Evolutionary conservation across 306 rosid genomes (phyloP), one percentile per base, ranked within the genome.

Genomic region (Aeschynomene evenia): DNA sequence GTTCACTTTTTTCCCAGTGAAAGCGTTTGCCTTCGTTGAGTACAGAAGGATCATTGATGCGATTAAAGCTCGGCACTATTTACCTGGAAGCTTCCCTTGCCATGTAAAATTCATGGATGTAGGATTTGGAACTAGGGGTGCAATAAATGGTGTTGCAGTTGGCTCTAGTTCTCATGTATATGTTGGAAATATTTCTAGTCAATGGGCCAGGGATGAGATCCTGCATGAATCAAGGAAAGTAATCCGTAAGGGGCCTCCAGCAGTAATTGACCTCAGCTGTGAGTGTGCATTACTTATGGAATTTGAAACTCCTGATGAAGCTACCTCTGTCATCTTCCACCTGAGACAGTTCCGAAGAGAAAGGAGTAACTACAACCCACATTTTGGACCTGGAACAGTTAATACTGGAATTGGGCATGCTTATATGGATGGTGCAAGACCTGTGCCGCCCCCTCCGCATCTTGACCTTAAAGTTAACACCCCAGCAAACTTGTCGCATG

Each of bases 41-140:
- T 94, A 90, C 49, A 80, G 88, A 81, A 86, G 78, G 82, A 90
- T 90, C 65, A 72, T 88, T 28, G 96, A 94, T 73, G 90, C 98
- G 0, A 72, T 85, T 73, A 86, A 85, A 86, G 86, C 97, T 63
- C 83, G 96, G 52, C 85, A 86, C 51, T 84, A 77, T 85, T 54
- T 77, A 57, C 96, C 88, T 21, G 83, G 94, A 23, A 89, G 74
- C 78, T 87, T 86, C 66, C 96, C 88, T 28, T 94, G 98, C 82
- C 85, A 66, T 64, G 79, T 88, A 49, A 88, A 82, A 83, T 94
- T 94, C 83, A 88, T 90, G 83, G 98, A 94, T 82, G 68, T 80
- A 63, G 97, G 98, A 61, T 74, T 94, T 81, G 97, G 98, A 63
- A 88, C 90, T 78, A 82, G 96, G 78, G 98, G 98, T 73, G 76